Percentiles rank a stretch among this genome's conserved stretches.
These are phyloP conservation scores for Gigaspora rosea DNA, from an alignment of 192 early-diverging fungal genomes.

Conservation along the genomic window DNA sequence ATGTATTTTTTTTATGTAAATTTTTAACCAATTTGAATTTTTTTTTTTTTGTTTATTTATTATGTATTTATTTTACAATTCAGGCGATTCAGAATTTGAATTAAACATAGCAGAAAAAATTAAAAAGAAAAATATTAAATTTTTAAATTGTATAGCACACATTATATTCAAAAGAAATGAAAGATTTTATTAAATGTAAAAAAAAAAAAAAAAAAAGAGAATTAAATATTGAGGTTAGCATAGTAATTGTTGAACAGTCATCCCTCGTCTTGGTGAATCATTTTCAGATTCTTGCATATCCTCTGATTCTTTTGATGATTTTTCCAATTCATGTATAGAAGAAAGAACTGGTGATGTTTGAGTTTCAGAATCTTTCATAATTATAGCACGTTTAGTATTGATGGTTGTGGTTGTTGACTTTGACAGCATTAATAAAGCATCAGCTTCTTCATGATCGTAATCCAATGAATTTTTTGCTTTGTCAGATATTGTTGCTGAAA, in stretches of 20 bases:
- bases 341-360: background rate
- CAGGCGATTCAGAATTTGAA: too few relatives aligned
- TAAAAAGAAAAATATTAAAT: too few relatives aligned
- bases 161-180: too few relatives aligned
- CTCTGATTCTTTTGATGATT: background rate
- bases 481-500: background rate
- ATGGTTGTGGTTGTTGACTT: background rate
- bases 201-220: too few relatives aligned
- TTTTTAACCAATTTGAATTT: too few relatives aligned
- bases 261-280: background rate
- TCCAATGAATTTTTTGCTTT: background rate
- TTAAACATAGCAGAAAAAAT: too few relatives aligned
- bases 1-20: too few relatives aligned
- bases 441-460: background rate
- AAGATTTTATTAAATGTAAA: too few relatives aligned
- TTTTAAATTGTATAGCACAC: too few relatives aligned
- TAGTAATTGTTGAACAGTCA: conserved; percentile 28
- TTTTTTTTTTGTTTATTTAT: too few relatives aligned
- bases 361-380: background rate
- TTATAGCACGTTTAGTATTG: background rate
- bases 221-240: background rate
- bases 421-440: conserved; percentile 18
- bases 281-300: background rate
- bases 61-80: too few relatives aligned
- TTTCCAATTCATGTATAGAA: background rate